These are phyloP conservation scores for Penicillium corylophilum DNA, from an alignment of 2,329 filamentous ascomycete species.

Conservation along the genomic window DNA sequence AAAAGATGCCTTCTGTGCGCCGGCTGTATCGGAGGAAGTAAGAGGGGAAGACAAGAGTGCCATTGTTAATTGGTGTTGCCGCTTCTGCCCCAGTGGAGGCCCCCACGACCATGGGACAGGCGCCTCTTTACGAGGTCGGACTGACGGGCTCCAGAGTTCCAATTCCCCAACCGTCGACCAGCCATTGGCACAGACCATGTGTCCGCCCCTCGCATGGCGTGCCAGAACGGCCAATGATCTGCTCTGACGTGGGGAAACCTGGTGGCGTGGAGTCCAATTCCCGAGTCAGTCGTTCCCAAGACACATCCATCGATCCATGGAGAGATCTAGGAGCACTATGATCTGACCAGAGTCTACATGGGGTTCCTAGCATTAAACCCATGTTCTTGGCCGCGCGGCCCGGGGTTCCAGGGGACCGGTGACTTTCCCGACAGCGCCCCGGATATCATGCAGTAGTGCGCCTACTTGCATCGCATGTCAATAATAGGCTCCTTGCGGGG, in stretches of 20 bases:
- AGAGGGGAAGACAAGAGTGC: background rate
- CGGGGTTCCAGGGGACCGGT: background rate
- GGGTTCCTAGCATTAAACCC: background rate
- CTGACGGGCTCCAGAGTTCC: background rate
- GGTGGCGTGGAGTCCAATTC: slow-evolving; percentile 18
- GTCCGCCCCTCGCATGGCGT: slow-evolving; percentile 29
- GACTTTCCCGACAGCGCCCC: background rate
- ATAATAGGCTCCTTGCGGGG: background rate
- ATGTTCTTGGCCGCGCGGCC: slow-evolving; percentile 1
- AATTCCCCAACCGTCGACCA: slow-evolving; percentile 3
- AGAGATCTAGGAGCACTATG: background rate
- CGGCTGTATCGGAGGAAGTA: background rate
- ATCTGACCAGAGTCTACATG: background rate
- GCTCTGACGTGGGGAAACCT: slow-evolving; percentile 12
- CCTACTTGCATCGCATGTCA: background rate
- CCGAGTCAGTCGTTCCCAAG: background rate
- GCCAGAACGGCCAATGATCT: slow-evolving; percentile 17
- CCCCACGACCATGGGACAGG: slow-evolving; percentile 12
- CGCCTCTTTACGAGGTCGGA: background rate
- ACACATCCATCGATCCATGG: background rate
- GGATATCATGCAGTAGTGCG: background rate
- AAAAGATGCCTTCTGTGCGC: background rate
- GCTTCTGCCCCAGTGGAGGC: slow-evolving; percentile 6
- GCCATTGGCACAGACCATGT: slow-evolving; percentile 27
- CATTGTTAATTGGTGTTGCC: background rate